These are phyloP conservation scores for Erythrophleum ivorense DNA, from an alignment of 331 rosid species.

Conservation along the genomic window DNA sequence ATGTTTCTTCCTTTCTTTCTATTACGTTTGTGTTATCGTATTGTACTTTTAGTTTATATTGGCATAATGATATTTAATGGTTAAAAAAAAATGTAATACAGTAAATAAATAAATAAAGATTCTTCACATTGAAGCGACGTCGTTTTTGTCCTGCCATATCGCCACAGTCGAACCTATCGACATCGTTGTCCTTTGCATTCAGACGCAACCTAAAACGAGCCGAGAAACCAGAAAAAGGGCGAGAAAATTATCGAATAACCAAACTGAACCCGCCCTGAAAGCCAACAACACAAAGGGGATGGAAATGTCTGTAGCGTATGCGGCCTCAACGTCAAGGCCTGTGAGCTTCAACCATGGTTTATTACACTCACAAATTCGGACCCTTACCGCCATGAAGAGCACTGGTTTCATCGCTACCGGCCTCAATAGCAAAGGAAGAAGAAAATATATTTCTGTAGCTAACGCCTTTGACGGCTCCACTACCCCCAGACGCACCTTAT, in stretches of 20 bases:
- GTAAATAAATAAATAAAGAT: too few species aligned
- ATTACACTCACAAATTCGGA: constrained; percentile 33
- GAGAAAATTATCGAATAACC: not conserved
- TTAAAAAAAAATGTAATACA: too few species aligned
- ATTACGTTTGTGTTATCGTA: too few species aligned
- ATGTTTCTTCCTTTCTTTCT: too few species aligned
- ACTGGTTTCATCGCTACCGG: not conserved
- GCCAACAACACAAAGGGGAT: constrained; percentile 24
- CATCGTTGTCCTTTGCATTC: not conserved
- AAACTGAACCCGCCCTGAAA: not conserved
- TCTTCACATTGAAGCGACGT: not conserved
- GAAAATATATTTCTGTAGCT: constrained; percentile 25
- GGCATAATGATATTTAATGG: too few species aligned
- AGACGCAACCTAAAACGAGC: not conserved
- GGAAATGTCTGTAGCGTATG: constrained; percentile 52
- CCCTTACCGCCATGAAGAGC: constrained; percentile 20
- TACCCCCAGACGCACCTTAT: constrained; percentile 52
- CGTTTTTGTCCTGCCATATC: not conserved
- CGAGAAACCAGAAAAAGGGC: not conserved
- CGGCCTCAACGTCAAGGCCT: constrained; percentile 49
- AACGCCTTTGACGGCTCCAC: constrained; percentile 44
- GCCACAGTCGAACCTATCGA: not conserved
- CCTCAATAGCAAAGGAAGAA: constrained; percentile 22
- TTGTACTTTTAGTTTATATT: too few species aligned
- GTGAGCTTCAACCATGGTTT: constrained; percentile 46